Base-by-base conservation (phyloP, 768 basidiomycete genomes). In the Hydnomerulius pinastri region DNA sequence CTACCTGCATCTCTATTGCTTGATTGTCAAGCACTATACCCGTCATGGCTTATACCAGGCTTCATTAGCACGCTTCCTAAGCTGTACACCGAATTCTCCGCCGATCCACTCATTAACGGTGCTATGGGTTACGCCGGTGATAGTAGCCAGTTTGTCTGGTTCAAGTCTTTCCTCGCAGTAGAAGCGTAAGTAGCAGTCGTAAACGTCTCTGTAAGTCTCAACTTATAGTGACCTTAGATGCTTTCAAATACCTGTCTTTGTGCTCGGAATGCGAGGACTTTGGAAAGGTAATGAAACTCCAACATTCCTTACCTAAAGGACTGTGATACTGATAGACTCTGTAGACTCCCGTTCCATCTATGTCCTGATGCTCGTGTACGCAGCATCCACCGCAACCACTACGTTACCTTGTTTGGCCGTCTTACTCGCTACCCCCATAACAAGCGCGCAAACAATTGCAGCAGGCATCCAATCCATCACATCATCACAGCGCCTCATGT, bases 181-280 rank as follows among this genome's bases (percentile, higher is more conserved):
- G 86, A 89, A 67, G 68, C 66, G 86, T 88, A 58, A 50, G 84
- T 56, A 3, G n/a, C n/a, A n/a, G n/a, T n/a, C n/a, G n/a, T n/a
- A n/a, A n/a, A n/a, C n/a, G n/a, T n/a, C n/a, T n/a, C 17, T 21
- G 11, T 17, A 6, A 8, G 4, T 25, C 3, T 32, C 30, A 4
- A 17, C 17, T 23, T 33, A 35, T 32, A 50, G n/a, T 32, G 18
- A 10, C 29, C 8, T 0, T 28, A 45, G 85, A 13, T 53, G 81
- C 42, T 86, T 88, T 65, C 91, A 92, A 62, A 68, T 92, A 0
- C 92, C 92, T 0, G 77, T 85, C 0, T 92, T 92, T 62, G 57
- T 91, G 37, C 50, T 92, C n/a, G 88, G 86, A 11, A 75, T 80
- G 38, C 70, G 71, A 12, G 82, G 78, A 0, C 71, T 89, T 11